A percentile compares a stretch with the other conserved stretches of the same genome.
Evolutionary conservation across 768 basidiomycete genomes (phyloP).

Genomic region (Termitomyces sp.): DNA sequence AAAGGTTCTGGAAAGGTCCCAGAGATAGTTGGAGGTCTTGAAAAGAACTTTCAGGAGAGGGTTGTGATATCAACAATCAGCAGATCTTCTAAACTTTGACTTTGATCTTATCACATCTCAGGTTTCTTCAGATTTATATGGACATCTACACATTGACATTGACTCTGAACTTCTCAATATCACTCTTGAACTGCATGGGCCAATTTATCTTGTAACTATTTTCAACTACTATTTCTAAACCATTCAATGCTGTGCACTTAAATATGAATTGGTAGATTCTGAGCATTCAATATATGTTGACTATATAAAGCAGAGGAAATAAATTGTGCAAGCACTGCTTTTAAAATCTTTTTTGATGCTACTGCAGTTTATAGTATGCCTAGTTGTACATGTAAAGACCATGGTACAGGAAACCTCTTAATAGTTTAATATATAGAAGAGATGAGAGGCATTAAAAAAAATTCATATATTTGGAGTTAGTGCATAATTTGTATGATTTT

Average conservation of each 20-base stretch:
- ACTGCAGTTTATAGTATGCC: constrained; percentile 23
- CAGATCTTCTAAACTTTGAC: not conserved
- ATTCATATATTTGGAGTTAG: constrained; percentile 33
- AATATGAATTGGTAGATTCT: not conserved
- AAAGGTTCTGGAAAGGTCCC: no score
- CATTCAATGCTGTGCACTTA: no score
- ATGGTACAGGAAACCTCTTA: constrained; percentile 32
- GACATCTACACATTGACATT: no score
- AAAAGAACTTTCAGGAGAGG: no score
- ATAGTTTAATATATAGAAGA: constrained; percentile 28
- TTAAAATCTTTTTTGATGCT: constrained; percentile 23
- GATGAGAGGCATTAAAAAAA: constrained; percentile 10
- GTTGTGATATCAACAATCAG: no score
- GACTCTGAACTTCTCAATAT: no score
- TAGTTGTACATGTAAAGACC: constrained; percentile 27
- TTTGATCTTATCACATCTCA: not conserved
- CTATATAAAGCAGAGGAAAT: constrained; percentile 10
- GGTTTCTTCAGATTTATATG: not conserved
- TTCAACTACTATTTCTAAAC: no score
- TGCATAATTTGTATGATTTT: constrained; percentile 4
- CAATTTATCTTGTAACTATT: not conserved
- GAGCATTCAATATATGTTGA: not conserved
- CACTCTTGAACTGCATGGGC: not conserved
- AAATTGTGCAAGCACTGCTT: constrained; percentile 32
- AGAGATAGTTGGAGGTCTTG: no score